A percentile compares a stretch with the other conserved stretches of the same genome.
phyloP scores from a whole-genome alignment of 2,329 filamentous ascomycete genomes.

The Phialocephala subalpina region DNA sequence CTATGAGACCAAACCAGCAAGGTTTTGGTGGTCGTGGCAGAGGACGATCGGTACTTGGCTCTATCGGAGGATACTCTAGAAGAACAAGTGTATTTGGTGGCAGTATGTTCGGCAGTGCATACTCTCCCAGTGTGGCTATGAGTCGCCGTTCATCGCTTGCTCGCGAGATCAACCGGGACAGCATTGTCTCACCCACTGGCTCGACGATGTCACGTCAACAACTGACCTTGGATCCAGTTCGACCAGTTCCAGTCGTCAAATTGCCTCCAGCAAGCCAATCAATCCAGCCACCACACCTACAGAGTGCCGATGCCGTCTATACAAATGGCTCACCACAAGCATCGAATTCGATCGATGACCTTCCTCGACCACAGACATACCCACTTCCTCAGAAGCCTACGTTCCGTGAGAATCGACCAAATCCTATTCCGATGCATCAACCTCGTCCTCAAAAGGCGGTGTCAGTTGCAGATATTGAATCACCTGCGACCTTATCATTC shows the following conservation, averaged over 20 bases:
- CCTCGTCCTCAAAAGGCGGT: conserved; percentile 94
- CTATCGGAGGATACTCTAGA: conserved; percentile 72
- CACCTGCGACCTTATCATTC: conserved; percentile 65
- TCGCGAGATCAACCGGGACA: conserved; percentile 73
- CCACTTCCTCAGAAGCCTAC: conserved; percentile 65
- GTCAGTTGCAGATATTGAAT: conserved; percentile 91
- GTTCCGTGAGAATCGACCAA: conserved; percentile 63
- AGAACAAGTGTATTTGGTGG: conserved; percentile 84
- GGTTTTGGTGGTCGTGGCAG: conserved; percentile 72
- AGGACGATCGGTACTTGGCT: conserved; percentile 75
- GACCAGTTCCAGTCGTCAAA: conserved; percentile 85
- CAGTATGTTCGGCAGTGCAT: conserved; percentile 74
- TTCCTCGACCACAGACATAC: conserved; percentile 59
- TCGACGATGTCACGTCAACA: conserved; percentile 77
- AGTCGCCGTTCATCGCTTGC: conserved; percentile 86
- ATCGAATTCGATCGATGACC: conserved; percentile 50
- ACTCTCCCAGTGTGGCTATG: conserved; percentile 86
- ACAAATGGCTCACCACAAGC: conserved; percentile 33
- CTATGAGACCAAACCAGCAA: conserved; percentile 92
- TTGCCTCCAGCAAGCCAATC: conserved; percentile 67
- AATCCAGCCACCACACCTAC: conserved; percentile 36
- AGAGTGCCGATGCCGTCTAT: conserved; percentile 44
- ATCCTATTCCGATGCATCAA: conserved; percentile 81
- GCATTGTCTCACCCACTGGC: conserved; percentile 80
- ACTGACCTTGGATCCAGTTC: conserved; percentile 64